Base-by-base conservation (phyloP, 768 basidiomycete genomes). In the Termitomyces sp. region DNA sequence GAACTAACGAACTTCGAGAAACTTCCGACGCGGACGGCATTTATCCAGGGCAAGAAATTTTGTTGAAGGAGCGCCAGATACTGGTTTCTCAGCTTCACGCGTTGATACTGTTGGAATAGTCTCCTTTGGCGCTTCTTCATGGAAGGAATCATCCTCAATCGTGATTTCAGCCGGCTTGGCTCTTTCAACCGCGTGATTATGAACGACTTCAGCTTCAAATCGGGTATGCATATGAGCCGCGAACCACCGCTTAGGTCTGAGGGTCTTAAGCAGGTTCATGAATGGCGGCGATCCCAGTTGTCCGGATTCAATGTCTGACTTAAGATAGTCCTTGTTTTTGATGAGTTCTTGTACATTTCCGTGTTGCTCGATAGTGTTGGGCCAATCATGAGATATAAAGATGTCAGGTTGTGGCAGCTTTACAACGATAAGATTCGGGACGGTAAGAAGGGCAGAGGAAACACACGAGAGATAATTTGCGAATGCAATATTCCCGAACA, bases 381-480 rank as follows among this genome's bases (percentile, higher is more conserved):
- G 97, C 97, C 96, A 99, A 72, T 98, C 97, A 69, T 99, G 96
- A 2, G 95, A 98, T 35, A 98, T 79, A 76, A 98, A 92, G 35
- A 56, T 46, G 46, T 56, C 44, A 8, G 55, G 55, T 56, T 48
- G 55, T 26, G 55, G 55, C 44, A 56, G 44, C 55, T 56, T 56
- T 47, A 47, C 20, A 18, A 7, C 8, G 23, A 56, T 46, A 36
- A 56, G 46, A 16, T 16, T 33, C 23, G 13, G 6, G 32, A 47
- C 16, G 23, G 43, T 10, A 26, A 26, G 18, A 14, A 53, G 43
- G 7, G 5, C 5, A 2, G 6, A 26, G 41, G 56, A 20, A 9
- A 70, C 81, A 44, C 68, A 89, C 89, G 32, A 90, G 81, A 30
- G 92, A 88, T 4, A 98, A 74, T 54, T 89, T 85, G 36, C 83